These are phyloP conservation scores for Globisporangium abappressorium DNA, from an alignment of 352 stramenopile genomes.

Conservation along the genomic window DNA sequence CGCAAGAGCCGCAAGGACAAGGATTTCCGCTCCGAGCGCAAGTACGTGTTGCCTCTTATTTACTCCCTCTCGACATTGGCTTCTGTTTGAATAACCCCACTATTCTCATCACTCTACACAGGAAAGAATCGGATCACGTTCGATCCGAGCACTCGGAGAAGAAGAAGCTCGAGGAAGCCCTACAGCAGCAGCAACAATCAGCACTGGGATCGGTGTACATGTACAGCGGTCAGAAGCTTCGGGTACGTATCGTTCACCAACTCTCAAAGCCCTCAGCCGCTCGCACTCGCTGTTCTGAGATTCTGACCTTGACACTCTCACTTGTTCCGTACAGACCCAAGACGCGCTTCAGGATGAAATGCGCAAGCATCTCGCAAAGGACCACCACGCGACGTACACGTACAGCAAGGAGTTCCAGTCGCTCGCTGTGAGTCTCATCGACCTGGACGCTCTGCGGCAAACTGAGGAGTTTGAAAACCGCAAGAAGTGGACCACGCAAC, in stretches of 20 bases:
- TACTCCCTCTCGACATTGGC: neutral
- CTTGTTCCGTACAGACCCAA: slow-evolving; percentile 45
- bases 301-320: neutral
- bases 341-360: slow-evolving; percentile 83
- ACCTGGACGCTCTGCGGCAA: slow-evolving; percentile 54
- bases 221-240: slow-evolving; percentile 87
- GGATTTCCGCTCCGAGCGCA: slow-evolving; percentile 62
- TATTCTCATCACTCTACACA: slow-evolving; percentile 7
- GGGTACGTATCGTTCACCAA: slow-evolving; percentile 30
- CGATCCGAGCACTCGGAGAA: slow-evolving; percentile 37
- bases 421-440: slow-evolving; percentile 77
- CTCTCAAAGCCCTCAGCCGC: neutral
- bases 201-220: slow-evolving; percentile 53
- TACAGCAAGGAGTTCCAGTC: slow-evolving; percentile 88
- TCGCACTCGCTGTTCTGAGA: neutral
- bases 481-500: slow-evolving; percentile 78
- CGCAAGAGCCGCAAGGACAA: slow-evolving; percentile 41
- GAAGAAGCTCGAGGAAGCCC: slow-evolving; percentile 32
- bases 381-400: slow-evolving; percentile 73
- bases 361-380: slow-evolving; percentile 53
- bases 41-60: slow-evolving; percentile 8
- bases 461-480: slow-evolving; percentile 43
- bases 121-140: slow-evolving; percentile 29
- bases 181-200: slow-evolving; percentile 9
- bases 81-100: too few relatives aligned